A percentile compares a stretch with the other conserved stretches of the same genome.
Evolutionary conservation across 257 asterid species (phyloP).

Genomic region (Handroanthus guayacan): DNA sequence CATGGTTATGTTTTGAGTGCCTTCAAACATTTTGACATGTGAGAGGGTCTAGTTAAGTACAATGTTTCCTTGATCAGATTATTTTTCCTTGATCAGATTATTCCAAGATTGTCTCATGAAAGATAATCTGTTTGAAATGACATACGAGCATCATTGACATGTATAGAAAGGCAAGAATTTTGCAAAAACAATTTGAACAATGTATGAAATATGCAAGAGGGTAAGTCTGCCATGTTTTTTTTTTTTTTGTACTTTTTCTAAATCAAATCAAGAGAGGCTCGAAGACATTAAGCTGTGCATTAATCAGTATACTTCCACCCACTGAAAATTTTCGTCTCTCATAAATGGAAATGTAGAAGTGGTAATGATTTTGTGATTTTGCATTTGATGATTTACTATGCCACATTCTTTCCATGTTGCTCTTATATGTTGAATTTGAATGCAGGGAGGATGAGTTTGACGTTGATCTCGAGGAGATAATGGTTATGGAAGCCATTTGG

Average conservation of each 20-base stretch:
- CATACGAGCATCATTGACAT: background rate
- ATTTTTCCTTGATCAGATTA: background rate
- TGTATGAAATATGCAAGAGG: background rate
- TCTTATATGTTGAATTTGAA: conserved; percentile 26
- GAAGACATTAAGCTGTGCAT: background rate
- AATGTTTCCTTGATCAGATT: background rate
- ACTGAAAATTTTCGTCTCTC: background rate
- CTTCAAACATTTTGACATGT: background rate
- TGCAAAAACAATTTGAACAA: background rate
- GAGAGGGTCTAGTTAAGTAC: background rate
- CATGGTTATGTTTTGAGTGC: background rate
- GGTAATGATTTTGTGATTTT: background rate
- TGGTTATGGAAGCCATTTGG: conserved; percentile 99
- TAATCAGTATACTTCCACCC: background rate
- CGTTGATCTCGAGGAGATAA: conserved; percentile 96
- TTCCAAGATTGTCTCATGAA: background rate
- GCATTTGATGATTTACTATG: conserved; percentile 5
- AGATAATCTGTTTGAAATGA: background rate
- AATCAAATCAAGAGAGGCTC: background rate
- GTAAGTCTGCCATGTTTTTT: background rate
- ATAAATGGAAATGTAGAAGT: background rate
- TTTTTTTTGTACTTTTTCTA: background rate
- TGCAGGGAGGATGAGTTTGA: conserved; percentile 91
- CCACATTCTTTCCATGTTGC: conserved; percentile 24
- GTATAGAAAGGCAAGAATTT: background rate